Evolutionary conservation across 495 filamentous ascomycete species (phyloP).

Genomic region (Thermothielavioides terrestris): DNA sequence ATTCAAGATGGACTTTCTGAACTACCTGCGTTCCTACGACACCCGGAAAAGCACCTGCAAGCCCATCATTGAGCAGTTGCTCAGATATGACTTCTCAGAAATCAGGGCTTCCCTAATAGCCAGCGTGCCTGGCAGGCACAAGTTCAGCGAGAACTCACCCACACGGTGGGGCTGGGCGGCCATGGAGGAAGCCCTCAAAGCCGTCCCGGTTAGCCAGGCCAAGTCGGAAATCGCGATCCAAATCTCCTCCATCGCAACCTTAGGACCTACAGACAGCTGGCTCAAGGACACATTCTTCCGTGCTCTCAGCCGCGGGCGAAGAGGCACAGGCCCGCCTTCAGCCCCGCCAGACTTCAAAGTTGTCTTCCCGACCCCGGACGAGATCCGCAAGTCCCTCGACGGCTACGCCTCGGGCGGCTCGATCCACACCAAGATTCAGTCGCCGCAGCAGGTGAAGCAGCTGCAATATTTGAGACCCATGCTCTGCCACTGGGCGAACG

Average conservation of each 20-base stretch:
- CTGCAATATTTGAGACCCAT: slow-evolving; percentile 63
- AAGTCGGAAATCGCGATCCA: slow-evolving; percentile 60
- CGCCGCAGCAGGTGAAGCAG: slow-evolving; percentile 60
- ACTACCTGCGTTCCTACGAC: slow-evolving; percentile 66
- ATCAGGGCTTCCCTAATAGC: slow-evolving; percentile 68
- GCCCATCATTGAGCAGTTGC: slow-evolving; percentile 47
- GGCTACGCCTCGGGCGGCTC: slow-evolving; percentile 71
- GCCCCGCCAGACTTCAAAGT: slow-evolving; percentile 39
- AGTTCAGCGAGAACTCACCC: slow-evolving; percentile 33
- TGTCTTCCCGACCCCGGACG: slow-evolving; percentile 71
- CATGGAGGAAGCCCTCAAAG: slow-evolving; percentile 50
- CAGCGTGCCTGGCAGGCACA: slow-evolving; percentile 63
- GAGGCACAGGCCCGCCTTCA: background rate
- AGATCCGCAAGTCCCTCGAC: slow-evolving; percentile 70
- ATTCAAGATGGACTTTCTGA: slow-evolving; percentile 70
- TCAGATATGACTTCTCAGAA: slow-evolving; percentile 58
- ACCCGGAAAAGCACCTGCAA: slow-evolving; percentile 39
- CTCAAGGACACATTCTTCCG: slow-evolving; percentile 56
- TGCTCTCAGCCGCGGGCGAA: slow-evolving; percentile 32
- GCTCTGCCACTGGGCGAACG: slow-evolving; percentile 61
- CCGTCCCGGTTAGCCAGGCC: slow-evolving; percentile 34
- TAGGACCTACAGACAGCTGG: slow-evolving; percentile 70
- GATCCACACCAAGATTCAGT: slow-evolving; percentile 73
- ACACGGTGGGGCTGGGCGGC: slow-evolving; percentile 70
- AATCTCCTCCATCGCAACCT: slow-evolving; percentile 74